Conservation (phyloP, 495 filamentous ascomycete genomes). For the Trichoderma reesei region DNA sequence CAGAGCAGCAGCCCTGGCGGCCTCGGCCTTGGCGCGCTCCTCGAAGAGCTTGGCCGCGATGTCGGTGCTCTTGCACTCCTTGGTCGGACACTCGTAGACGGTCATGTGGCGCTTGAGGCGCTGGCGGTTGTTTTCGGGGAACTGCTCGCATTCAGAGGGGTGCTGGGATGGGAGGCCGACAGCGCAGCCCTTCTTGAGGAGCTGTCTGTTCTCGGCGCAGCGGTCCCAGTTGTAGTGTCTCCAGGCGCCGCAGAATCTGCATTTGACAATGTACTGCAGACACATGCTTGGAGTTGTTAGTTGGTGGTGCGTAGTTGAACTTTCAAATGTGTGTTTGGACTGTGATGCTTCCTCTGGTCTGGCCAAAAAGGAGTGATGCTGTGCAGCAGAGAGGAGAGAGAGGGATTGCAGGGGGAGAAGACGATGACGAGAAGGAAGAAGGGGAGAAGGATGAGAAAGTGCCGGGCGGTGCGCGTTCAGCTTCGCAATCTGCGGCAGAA, state of each 20-base stretch:
- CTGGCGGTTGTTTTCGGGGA: neutral
- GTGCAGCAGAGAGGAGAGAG: too few relatives aligned
- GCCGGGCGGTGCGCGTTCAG: too few relatives aligned
- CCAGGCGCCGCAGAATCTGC: neutral
- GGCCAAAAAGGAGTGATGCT: too few relatives aligned
- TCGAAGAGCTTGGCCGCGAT: neutral
- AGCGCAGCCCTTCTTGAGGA: conserved; percentile 2
- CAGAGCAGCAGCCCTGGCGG: neutral
- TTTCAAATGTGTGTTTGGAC: too few relatives aligned
- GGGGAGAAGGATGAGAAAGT: too few relatives aligned
- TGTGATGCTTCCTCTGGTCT: too few relatives aligned
- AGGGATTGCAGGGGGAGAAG: too few relatives aligned
- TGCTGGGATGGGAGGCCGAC: neutral
- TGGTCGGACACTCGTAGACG: neutral
- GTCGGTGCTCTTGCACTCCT: neutral
- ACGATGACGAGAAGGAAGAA: too few relatives aligned
- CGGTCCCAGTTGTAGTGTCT: neutral
- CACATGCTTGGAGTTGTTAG: neutral
- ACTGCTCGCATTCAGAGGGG: neutral
- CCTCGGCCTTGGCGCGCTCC: neutral
- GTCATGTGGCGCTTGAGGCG: conserved; percentile 1
- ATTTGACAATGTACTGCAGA: neutral
- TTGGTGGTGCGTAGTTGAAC: neutral
- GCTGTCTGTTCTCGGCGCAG: neutral
- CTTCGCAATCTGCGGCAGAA: too few relatives aligned